Conservation (phyloP, 257 asterid genomes). For the Rehmannia glutinosa region DNA sequence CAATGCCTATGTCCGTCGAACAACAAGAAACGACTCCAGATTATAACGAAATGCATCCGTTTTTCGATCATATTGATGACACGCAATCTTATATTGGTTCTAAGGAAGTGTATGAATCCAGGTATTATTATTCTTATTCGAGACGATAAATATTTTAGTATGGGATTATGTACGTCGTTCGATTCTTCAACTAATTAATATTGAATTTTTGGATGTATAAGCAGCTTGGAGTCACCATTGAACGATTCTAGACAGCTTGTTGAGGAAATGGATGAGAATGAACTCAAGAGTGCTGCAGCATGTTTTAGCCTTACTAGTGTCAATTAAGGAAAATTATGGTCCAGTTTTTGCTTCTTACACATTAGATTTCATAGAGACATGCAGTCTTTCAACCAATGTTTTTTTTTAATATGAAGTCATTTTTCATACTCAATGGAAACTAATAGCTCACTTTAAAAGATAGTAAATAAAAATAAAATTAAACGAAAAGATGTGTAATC, state of each 20-base stretch:
- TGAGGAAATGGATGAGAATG: conserved; percentile 69
- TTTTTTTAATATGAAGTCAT: neutral
- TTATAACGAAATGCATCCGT: conserved; percentile 60
- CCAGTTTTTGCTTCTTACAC: conserved; percentile 2
- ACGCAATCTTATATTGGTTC: conserved; percentile 64
- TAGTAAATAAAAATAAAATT: too few relatives aligned
- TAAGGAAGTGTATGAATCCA: conserved; percentile 63
- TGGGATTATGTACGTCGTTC: neutral
- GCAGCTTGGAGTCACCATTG: conserved; percentile 74
- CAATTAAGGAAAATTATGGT: conserved; percentile 28
- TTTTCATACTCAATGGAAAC: neutral
- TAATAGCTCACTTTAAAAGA: too few relatives aligned
- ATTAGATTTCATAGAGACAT: too few relatives aligned
- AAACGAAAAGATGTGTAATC: too few relatives aligned
- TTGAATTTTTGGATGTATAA: neutral
- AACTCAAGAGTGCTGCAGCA: conserved; percentile 79
- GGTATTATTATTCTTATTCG: conserved; percentile 22
- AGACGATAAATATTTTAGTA: neutral
- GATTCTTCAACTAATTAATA: neutral
- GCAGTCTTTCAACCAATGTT: too few relatives aligned
- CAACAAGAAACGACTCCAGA: conserved; percentile 48
- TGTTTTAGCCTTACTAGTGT: conserved; percentile 80
- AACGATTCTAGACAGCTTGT: conserved; percentile 58
- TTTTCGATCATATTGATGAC: conserved; percentile 62
- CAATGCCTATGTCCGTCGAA: conserved; percentile 26